Percentiles rank a stretch among this genome's conserved stretches.
Conservation (phyloP, 371 early-diverging fungal genomes). For the Mortierella sp. region DNA sequence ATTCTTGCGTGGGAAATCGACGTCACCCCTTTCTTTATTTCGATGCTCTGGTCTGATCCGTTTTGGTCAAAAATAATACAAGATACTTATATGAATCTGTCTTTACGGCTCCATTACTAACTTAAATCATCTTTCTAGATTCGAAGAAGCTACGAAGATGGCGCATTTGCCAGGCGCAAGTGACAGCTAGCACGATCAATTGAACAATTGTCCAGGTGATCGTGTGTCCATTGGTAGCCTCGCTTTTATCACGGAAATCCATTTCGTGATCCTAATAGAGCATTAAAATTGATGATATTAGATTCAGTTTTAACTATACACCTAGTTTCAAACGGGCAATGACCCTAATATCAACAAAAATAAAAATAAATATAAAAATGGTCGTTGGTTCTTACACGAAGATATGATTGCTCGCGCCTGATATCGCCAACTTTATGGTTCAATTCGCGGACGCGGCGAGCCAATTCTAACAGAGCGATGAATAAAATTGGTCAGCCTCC, state of each 20-base stretch:
- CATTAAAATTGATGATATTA: background rate
- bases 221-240: constrained; percentile 85
- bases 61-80: too few species aligned
- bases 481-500: background rate
- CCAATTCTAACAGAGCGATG: constrained; percentile 66
- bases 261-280: constrained; percentile 82
- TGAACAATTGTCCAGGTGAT: constrained; percentile 93
- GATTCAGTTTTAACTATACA: constrained; percentile 1
- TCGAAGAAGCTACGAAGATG: constrained; percentile 94
- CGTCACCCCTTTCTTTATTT: too few species aligned
- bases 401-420: constrained; percentile 89
- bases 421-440: constrained; percentile 87
- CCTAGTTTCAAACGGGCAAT: background rate
- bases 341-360: background rate
- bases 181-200: constrained; percentile 80
- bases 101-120: background rate
- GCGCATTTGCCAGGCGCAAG: constrained; percentile 93
- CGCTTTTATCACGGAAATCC: constrained; percentile 90
- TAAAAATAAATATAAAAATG: background rate
- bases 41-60: too few species aligned
- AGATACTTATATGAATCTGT: background rate
- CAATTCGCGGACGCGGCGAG: constrained; percentile 80
- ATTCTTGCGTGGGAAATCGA: too few species aligned
- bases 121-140: constrained; percentile 91
- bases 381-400: constrained; percentile 72